Base-by-base conservation (phyloP, 1,139 yeast species). In the Torulaspora pretoriensis region DNA sequence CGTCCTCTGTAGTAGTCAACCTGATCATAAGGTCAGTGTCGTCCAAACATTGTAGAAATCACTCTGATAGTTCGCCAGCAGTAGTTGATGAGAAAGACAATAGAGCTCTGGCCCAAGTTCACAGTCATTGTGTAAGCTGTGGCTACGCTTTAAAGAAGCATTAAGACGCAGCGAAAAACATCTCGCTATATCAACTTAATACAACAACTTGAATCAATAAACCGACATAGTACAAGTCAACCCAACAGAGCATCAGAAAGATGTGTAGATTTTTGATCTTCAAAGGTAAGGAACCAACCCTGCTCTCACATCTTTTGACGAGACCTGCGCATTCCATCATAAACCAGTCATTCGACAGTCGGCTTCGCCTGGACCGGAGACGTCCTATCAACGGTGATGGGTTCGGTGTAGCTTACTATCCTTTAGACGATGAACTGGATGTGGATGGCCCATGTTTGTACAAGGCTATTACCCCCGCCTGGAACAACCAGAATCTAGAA, bases 331-430 rank as follows among this genome's bases (percentile, higher is more conserved):
- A 92, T 63, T 88, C 97, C 8, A 92, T 92, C 60, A 92, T 92
- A 63, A 92, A 92, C 65, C 98, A 92, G 64, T 87, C 96, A 2
- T 92, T 86, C 59, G 98, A 92, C 63, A 83, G 95, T 26, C 68
- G 98, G 43, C 73, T 92, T 35, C 75, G 98, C 42, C 73, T 92
- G 33, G 98, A 92, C 60, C 82, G 81, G 72, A 74, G 81, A 46
- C 80, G 95, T 46, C 97, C 98, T 3, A 88, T 92, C 54, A 92
- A 92, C 63, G 98, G 98, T 33, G 98, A 92, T 65, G 98, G 98
- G 1, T 92, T 92, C 64, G 98, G 98, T 1, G 95, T 92, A 7
- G 97, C 97, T 1, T 92, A 92, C 68, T 92, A 92, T 61, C 75
- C 86, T 1, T 70, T 81, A 6, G 84, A 80, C 38, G 46, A 40